These are phyloP conservation scores for Pseudogymnoascus sp. DNA, from an alignment of 2,329 filamentous ascomycete genomes.

Conservation along the genomic window DNA sequence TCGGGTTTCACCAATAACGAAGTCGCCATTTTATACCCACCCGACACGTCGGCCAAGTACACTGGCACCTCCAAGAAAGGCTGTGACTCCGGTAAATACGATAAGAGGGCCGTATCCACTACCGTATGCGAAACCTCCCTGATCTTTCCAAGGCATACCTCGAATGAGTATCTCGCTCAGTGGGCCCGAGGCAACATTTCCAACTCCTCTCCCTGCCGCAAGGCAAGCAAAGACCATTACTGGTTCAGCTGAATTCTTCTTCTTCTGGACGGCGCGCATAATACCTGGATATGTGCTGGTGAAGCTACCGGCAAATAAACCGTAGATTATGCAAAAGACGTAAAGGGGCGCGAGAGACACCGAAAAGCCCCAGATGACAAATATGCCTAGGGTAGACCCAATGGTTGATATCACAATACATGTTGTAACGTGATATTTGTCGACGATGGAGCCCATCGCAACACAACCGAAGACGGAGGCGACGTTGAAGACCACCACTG, in stretches of 20 bases:
- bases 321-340: slow-evolving; percentile 40
- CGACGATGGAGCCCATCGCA: slow-evolving; percentile 36
- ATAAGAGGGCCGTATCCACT: slow-evolving; percentile 22
- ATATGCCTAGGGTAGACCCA: slow-evolving; percentile 37
- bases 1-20: neutral
- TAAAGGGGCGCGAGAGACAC: slow-evolving; percentile 34
- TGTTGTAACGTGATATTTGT: slow-evolving; percentile 30
- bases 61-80: slow-evolving; percentile 29
- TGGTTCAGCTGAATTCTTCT: slow-evolving; percentile 19
- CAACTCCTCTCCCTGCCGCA: slow-evolving; percentile 21
- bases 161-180: slow-evolving; percentile 19
- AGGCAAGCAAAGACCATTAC: slow-evolving; percentile 26
- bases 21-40: slow-evolving; percentile 15
- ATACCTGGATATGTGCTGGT: slow-evolving; percentile 40
- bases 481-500: slow-evolving; percentile 38
- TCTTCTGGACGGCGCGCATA: slow-evolving; percentile 16
- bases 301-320: slow-evolving; percentile 46
- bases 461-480: slow-evolving; percentile 36
- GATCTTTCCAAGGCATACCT: slow-evolving; percentile 9
- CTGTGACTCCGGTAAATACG: slow-evolving; percentile 21
- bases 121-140: slow-evolving; percentile 18
- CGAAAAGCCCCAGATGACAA: slow-evolving; percentile 44
- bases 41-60: slow-evolving; percentile 34
- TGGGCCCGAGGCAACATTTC: slow-evolving; percentile 19
- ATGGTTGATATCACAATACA: slow-evolving; percentile 38